Base-by-base conservation (phyloP, 202 grass and related monocot genomes). In the Bolboschoenoplectus hybrid region DNA sequence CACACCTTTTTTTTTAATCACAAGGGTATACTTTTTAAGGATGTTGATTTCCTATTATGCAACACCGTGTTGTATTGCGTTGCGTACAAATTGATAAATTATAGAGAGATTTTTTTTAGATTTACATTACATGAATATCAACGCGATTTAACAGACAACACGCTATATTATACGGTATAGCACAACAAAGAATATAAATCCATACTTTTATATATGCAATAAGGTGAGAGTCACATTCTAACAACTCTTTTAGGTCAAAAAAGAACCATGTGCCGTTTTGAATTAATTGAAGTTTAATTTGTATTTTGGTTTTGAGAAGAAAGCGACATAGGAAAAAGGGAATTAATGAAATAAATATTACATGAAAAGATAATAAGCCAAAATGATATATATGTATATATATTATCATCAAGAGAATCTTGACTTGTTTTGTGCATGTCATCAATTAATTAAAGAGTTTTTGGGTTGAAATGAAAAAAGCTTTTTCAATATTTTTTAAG, bases 231-330 rank as follows among this genome's bases (percentile, higher is more conserved):
- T 70, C 67, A 16, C 2, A 44, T 4, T 70, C 39, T 41, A 66
- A 66, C 9, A 66, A 70, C 67, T n/a, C 40, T 70, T n/a, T 44
- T 26, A 26, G 35, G 13, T 69, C 13, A 69, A 68, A 69, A 12
- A 11, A 5, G 67, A 69, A 69, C 38, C 67, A 69, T 69, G 67
- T 69, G 67, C 65, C 65, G 16, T 17, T 67, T 68, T 70, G 16
- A 5, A 17, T 60, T 60, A 40, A 45, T 26, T 72, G 2, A 19
- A 72, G 17, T 44, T 20, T 26, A 26, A 26, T 72, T 72, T 11
- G 41, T 71, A 46, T 71, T 72, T 72, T 72, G 68, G 17, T 72
- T 45, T 19, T 72, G 16, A 41, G 67, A 26, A 72, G 67, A 71
- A 26, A 72, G 43, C 68, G 68, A 72, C 68, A 26, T 6, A 47